A percentile compares a stretch with the other conserved stretches of the same genome.
These are phyloP conservation scores for Suillus luteus DNA, from an alignment of 768 basidiomycete genomes.

Conservation along the genomic window DNA sequence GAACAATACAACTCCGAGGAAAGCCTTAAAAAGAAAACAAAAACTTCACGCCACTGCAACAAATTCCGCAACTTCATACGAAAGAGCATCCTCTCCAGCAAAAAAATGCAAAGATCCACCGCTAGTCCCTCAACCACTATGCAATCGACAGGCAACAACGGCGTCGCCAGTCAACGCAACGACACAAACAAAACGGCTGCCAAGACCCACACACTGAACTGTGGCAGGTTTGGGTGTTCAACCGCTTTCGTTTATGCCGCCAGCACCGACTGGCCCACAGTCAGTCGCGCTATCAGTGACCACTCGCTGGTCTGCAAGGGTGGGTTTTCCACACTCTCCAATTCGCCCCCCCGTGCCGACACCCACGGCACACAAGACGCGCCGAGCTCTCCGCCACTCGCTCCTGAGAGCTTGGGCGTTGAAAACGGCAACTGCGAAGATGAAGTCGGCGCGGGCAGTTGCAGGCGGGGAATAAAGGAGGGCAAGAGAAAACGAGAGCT, in stretches of 20 bases:
- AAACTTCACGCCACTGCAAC: not conserved
- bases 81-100: not conserved
- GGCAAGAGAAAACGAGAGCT: slow-evolving; percentile 29
- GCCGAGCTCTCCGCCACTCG: not conserved
- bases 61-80: not conserved
- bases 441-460: slow-evolving; percentile 14
- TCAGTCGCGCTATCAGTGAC: not conserved
- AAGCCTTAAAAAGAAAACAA: not conserved
- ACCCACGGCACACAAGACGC: not conserved
- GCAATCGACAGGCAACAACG: not conserved
- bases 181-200: not conserved
- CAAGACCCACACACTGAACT: not conserved
- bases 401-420: not conserved
- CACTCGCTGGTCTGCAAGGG: not conserved
- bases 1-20: not conserved
- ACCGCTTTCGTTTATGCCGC: slow-evolving; percentile 28
- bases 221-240: slow-evolving; percentile 20
- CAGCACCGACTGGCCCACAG: slow-evolving; percentile 7
- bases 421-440: not conserved
- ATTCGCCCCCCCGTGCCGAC: not conserved
- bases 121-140: not conserved
- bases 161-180: not conserved
- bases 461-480: slow-evolving; percentile 30
- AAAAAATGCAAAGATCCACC: not conserved
- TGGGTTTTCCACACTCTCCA: not conserved